Conservation (phyloP, 1,284 basidiomycete species). For the Marasmius fiardii region DNA sequence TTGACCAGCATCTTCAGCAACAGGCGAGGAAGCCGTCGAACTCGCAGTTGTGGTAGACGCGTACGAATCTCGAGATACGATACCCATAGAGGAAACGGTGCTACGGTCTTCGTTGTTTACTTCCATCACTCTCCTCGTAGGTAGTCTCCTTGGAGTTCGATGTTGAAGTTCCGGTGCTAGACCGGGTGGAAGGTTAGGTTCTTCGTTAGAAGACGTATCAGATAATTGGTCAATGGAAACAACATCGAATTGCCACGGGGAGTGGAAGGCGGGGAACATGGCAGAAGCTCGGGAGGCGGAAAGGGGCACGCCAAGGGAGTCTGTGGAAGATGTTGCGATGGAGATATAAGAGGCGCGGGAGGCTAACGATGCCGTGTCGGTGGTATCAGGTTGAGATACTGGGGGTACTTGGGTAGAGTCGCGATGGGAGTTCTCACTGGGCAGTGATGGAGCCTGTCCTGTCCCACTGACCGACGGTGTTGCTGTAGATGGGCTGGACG, state of each 20-base stretch:
- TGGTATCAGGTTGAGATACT: background rate
- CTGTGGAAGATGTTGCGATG: slow-evolving; percentile 47
- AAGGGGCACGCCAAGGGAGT: slow-evolving; percentile 54
- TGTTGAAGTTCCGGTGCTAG: slow-evolving; percentile 27
- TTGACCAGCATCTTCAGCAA: slow-evolving; percentile 42
- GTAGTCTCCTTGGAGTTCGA: slow-evolving; percentile 54
- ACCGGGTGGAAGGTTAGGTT: slow-evolving; percentile 44
- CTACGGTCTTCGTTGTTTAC: slow-evolving; percentile 58
- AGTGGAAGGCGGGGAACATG: slow-evolving; percentile 24
- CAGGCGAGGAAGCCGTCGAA: slow-evolving; percentile 31
- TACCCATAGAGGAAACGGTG: slow-evolving; percentile 74
- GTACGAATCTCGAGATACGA: slow-evolving; percentile 59
- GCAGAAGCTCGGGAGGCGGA: slow-evolving; percentile 28
- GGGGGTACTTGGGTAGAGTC: background rate
- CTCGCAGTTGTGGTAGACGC: slow-evolving; percentile 29
- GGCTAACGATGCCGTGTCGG: background rate
- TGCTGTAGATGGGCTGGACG: background rate
- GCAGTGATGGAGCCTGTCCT: too few relatives aligned
- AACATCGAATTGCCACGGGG: slow-evolving; percentile 60
- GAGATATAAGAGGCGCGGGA: slow-evolving; percentile 22
- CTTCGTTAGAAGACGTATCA: slow-evolving; percentile 58
- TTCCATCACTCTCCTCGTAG: slow-evolving; percentile 72
- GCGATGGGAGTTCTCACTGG: background rate
- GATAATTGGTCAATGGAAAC: slow-evolving; percentile 75
- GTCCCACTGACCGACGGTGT: background rate